These are phyloP conservation scores for Pseudonitzschia delicatissima DNA, from an alignment of 108 stramenopile genomes.

Conservation along the genomic window DNA sequence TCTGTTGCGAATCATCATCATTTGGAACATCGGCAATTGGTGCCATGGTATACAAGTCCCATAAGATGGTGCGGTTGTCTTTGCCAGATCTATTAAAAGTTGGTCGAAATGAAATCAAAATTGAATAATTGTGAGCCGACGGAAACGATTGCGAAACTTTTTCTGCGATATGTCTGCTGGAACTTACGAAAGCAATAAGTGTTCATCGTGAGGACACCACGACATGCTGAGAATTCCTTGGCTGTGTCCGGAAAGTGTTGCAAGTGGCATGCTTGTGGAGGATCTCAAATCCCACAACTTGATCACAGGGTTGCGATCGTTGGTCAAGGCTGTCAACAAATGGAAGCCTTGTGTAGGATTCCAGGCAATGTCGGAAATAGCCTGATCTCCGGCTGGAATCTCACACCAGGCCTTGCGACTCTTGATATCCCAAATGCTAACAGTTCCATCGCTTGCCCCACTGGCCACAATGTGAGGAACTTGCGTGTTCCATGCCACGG, in stretches of 20 bases:
- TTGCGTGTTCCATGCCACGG: slow-evolving; percentile 94
- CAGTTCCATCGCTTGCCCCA: slow-evolving; percentile 77
- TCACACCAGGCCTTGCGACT: slow-evolving; percentile 96
- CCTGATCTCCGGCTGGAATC: slow-evolving; percentile 58
- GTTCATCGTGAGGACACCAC: slow-evolving; percentile 96
- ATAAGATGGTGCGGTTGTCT: slow-evolving; percentile 94
- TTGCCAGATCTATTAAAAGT: slow-evolving; percentile 66
- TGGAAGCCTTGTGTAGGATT: slow-evolving; percentile 95
- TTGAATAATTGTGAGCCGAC: background rate
- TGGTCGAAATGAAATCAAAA: background rate
- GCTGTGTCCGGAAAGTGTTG: slow-evolving; percentile 83
- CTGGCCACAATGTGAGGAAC: slow-evolving; percentile 94
- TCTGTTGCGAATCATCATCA: slow-evolving; percentile 26
- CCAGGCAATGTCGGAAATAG: slow-evolving; percentile 89
- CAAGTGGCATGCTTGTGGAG: slow-evolving; percentile 90
- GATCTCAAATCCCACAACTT: slow-evolving; percentile 94
- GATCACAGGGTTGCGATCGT: slow-evolving; percentile 88
- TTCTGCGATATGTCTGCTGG: background rate
- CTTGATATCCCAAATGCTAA: slow-evolving; percentile 94
- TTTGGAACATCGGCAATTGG: slow-evolving; percentile 89
- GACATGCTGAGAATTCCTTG: slow-evolving; percentile 87
- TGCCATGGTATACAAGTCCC: slow-evolving; percentile 87
- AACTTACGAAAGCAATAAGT: slow-evolving; percentile 65
- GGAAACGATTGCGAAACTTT: background rate
- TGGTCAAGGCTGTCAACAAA: slow-evolving; percentile 88